These are phyloP conservation scores for Alternaria ethzedia DNA, from an alignment of 2,329 filamentous ascomycete genomes.

Conservation along the genomic window DNA sequence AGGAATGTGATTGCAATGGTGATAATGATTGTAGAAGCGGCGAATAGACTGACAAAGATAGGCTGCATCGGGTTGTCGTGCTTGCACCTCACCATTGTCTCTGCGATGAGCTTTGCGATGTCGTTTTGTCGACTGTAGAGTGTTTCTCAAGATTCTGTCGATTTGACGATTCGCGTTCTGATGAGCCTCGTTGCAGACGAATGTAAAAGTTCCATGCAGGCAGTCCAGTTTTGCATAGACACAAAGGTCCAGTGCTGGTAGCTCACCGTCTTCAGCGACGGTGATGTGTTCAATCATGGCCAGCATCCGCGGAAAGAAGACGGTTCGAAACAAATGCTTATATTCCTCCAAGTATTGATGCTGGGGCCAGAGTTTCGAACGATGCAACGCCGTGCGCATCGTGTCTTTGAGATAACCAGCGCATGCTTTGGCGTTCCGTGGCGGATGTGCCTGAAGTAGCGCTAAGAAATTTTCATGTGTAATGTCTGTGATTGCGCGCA, in stretches of 20 bases:
- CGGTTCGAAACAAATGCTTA: neutral
- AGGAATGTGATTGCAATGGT: neutral
- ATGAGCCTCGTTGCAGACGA: neutral
- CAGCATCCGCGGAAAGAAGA: neutral
- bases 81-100: neutral
- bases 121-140: neutral
- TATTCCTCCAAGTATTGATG: neutral
- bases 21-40: neutral
- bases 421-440: neutral
- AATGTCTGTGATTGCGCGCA: neutral
- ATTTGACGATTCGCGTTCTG: neutral
- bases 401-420: neutral
- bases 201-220: neutral
- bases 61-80: neutral
- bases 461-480: neutral
- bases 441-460: neutral
- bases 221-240: neutral
- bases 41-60: neutral
- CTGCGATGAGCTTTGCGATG: neutral
- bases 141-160: neutral
- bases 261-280: neutral
- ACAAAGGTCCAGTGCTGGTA: neutral
- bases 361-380: neutral
- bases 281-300: neutral
- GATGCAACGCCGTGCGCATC: neutral